Evolutionary conservation across 2,329 filamentous ascomycete genomes (phyloP), one percentile per base, ranked within the genome.

Genomic region (Alternaria hordeiaustralica): DNA sequence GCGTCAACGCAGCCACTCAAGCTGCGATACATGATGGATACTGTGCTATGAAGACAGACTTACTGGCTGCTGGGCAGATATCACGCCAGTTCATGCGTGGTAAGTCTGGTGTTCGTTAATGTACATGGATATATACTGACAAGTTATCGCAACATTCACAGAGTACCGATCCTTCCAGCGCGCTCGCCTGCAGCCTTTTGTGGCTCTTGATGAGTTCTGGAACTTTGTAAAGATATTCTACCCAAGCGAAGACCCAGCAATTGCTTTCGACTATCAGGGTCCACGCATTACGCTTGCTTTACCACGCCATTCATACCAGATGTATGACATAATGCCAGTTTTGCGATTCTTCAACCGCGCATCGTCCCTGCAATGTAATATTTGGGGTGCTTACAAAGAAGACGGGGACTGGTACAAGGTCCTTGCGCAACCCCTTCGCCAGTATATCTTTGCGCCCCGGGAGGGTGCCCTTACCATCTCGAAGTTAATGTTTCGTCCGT

Each of bases 191-290:
- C 33, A 36, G 0, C 33, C 33, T 36, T 36, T 36, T 0, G 33
- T 36, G 0, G 9, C 33, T 36, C 33, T 36, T n/a, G 33, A 36
- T 36, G 33, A 36, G 33, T 36, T 36, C 0, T 36, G 33, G 33
- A 36, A 36, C 1, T 36, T 36, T n/a, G 33, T 36, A 0, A 0
- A n/a, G 5, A n/a, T 36, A 0, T 36, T 36, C 33, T 36, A 36
- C 33, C 33, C 33, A 9, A 36, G 33, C 33, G 33, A 36, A n/a
- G 33, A 36, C 15, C 33, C 33, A 36, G 33, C 33, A 36, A 0
- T 36, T 0, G 33, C 33, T n/a, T 0, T 0, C 0, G 0, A 36
- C 33, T 36, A 36, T 36, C 33, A 9, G 0, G 33, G 33, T 36
- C 33, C 0, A n/a, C 33, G 0, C 33, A 36, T 36, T 0, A 36